These are phyloP conservation scores for Heimioporus sp. DNA, from an alignment of 768 basidiomycete genomes.

Conservation along the genomic window DNA sequence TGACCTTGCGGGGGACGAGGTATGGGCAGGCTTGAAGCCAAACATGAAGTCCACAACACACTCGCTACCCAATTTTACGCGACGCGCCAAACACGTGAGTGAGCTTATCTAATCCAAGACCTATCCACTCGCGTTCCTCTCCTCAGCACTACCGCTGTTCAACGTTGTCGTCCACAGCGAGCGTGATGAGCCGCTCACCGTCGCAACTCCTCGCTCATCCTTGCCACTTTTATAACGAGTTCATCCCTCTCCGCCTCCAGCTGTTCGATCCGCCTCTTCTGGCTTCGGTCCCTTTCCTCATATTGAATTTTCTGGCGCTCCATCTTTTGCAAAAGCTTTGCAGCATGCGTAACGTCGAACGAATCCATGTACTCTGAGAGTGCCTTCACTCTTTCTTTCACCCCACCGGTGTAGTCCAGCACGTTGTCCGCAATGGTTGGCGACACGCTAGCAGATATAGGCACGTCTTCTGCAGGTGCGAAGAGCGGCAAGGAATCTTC, in stretches of 20 bases:
- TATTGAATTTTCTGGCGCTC: constrained; percentile 25
- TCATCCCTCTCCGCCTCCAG: constrained; percentile 16
- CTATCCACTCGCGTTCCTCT: background rate
- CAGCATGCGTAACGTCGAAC: constrained; percentile 21
- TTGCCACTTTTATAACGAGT: constrained; percentile 14
- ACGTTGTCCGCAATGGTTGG: constrained; percentile 27
- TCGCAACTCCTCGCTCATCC: constrained; percentile 14
- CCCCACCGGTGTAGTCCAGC: constrained; percentile 21
- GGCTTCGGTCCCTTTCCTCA: constrained; percentile 21
- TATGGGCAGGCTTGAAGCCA: constrained; percentile 45
- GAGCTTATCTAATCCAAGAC: constrained; percentile 25
- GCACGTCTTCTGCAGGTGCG: constrained; percentile 9
- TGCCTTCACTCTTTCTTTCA: constrained; percentile 21
- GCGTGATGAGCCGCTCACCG: constrained; percentile 8
- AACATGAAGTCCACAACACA: constrained; percentile 34
- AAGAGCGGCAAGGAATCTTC: constrained; percentile 22
- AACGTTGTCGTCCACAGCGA: background rate
- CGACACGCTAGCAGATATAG: constrained; percentile 14
- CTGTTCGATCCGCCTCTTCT: constrained; percentile 21
- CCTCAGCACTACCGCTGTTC: background rate
- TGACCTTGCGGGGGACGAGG: constrained; percentile 45
- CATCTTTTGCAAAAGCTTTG: constrained; percentile 7
- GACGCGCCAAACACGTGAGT: constrained; percentile 27
- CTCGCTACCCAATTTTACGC: constrained; percentile 20
- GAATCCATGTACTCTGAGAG: constrained; percentile 27